Evolutionary conservation across 306 rosid species (phyloP).

Genomic region (Pyrus communis): DNA sequence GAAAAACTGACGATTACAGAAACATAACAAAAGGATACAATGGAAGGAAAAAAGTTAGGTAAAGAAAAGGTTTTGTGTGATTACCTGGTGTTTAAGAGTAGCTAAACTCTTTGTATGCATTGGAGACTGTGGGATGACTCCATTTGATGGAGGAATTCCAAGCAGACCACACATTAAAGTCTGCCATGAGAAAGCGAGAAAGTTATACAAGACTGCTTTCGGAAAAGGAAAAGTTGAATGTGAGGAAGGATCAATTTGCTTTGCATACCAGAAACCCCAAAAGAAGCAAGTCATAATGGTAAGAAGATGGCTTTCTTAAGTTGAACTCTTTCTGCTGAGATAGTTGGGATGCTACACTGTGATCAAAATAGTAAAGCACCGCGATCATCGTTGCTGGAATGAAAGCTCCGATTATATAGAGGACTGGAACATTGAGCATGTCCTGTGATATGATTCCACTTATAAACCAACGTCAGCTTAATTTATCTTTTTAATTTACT

Average conservation of each 20-base stretch:
- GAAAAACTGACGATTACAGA: not conserved
- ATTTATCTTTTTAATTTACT: not conserved
- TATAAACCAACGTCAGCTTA: not conserved
- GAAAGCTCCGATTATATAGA: slow-evolving; percentile 87
- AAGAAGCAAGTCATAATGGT: slow-evolving; percentile 91
- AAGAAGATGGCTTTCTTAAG: slow-evolving; percentile 89
- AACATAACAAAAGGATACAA: not conserved
- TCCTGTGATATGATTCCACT: slow-evolving; percentile 43
- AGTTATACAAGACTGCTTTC: not conserved
- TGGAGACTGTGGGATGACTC: slow-evolving; percentile 98
- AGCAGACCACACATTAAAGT: slow-evolving; percentile 89
- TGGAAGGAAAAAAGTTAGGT: not conserved
- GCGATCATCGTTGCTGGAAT: slow-evolving; percentile 98
- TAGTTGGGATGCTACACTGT: slow-evolving; percentile 97
- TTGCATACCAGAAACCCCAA: slow-evolving; percentile 73
- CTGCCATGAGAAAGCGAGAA: slow-evolving; percentile 28
- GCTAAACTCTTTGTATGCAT: slow-evolving; percentile 99
- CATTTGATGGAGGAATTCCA: slow-evolving; percentile 94
- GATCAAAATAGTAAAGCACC: slow-evolving; percentile 94
- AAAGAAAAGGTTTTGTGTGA: not conserved
- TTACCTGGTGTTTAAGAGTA: slow-evolving; percentile 97
- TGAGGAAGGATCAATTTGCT: not conserved
- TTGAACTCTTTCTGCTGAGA: slow-evolving; percentile 95
- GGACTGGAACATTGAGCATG: slow-evolving; percentile 78
- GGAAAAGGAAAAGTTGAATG: not conserved